These are phyloP conservation scores for Penicillium sp. DNA, from an alignment of 2,329 filamentous ascomycete genomes.

Conservation along the genomic window DNA sequence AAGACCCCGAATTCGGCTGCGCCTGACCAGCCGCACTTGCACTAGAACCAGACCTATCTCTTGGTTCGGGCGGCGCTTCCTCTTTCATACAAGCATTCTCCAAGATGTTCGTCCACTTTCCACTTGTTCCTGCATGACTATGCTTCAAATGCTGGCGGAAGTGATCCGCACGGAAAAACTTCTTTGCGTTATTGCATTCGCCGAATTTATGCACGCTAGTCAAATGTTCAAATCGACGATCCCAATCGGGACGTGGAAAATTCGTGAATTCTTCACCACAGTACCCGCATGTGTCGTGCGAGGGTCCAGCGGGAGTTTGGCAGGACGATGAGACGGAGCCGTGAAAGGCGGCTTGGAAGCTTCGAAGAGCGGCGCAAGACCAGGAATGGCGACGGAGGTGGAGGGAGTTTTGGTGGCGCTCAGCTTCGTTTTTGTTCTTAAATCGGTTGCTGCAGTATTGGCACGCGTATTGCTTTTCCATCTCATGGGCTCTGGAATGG, in stretches of 20 bases:
- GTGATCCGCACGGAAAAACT: constrained; percentile 95
- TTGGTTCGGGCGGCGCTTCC: constrained; percentile 51
- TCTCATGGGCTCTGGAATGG: constrained; percentile 69
- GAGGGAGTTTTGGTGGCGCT: constrained; percentile 92
- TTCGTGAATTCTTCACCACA: constrained; percentile 89
- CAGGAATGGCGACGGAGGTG: constrained; percentile 91
- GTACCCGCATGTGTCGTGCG: constrained; percentile 80
- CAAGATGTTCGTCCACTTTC: constrained; percentile 98
- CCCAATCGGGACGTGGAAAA: constrained; percentile 76
- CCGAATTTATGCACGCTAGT: constrained; percentile 93
- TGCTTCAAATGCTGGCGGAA: constrained; percentile 98
- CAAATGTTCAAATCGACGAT: constrained; percentile 78
- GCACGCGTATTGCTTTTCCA: constrained; percentile 95
- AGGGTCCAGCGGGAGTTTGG: constrained; percentile 36
- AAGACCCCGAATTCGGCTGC: constrained; percentile 13
- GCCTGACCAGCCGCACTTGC: not conserved
- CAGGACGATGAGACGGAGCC: constrained; percentile 58
- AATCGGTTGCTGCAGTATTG: constrained; percentile 91
- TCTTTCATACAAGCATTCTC: constrained; percentile 97
- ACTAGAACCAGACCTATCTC: constrained; percentile 11
- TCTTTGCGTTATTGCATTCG: constrained; percentile 97
- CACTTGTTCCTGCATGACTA: constrained; percentile 90
- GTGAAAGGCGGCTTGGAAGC: constrained; percentile 81
- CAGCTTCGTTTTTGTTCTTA: constrained; percentile 98
- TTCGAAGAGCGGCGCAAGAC: constrained; percentile 83